Conservation (phyloP, 2,329 filamentous ascomycete genomes). For the Huntiella moniliformis region DNA sequence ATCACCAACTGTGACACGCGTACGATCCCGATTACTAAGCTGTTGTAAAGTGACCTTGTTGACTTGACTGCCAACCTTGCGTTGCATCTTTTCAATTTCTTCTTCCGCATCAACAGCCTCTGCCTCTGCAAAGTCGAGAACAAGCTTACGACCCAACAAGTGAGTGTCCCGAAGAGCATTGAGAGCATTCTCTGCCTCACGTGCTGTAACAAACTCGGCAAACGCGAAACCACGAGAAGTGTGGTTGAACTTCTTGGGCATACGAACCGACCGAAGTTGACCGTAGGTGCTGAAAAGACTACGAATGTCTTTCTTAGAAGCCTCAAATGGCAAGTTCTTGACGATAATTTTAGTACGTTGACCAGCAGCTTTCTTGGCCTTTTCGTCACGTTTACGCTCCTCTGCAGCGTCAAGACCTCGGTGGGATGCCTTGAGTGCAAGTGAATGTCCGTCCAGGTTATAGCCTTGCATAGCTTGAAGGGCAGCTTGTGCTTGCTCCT, state of each 20-base stretch:
- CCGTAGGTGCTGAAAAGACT: constrained; percentile 78
- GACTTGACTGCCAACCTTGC: constrained; percentile 78
- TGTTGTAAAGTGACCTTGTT: constrained; percentile 82
- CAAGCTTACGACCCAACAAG: constrained; percentile 71
- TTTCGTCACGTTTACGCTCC: constrained; percentile 66
- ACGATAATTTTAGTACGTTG: constrained; percentile 84
- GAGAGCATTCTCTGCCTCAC: constrained; percentile 80
- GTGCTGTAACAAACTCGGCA: constrained; percentile 80
- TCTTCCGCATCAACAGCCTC: constrained; percentile 84
- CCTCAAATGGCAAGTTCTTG: constrained; percentile 96
- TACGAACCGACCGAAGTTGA: constrained; percentile 74
- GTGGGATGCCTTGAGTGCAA: constrained; percentile 73
- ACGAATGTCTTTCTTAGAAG: constrained; percentile 78
- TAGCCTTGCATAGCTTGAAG: constrained; percentile 74
- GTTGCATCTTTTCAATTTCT: constrained; percentile 91
- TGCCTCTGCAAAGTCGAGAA: constrained; percentile 78
- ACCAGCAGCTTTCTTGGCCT: constrained; percentile 57
- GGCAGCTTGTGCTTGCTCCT: constrained; percentile 61
- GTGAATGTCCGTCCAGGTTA: constrained; percentile 68
- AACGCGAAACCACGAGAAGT: constrained; percentile 87
- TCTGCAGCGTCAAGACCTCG: constrained; percentile 75
- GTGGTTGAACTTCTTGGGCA: constrained; percentile 88
- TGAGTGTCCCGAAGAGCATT: constrained; percentile 84
- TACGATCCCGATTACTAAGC: constrained; percentile 64
- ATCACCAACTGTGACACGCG: constrained; percentile 73